These are phyloP conservation scores for Paspalum notatum DNA, from an alignment of 176 grass and related monocot genomes.

Conservation along the genomic window DNA sequence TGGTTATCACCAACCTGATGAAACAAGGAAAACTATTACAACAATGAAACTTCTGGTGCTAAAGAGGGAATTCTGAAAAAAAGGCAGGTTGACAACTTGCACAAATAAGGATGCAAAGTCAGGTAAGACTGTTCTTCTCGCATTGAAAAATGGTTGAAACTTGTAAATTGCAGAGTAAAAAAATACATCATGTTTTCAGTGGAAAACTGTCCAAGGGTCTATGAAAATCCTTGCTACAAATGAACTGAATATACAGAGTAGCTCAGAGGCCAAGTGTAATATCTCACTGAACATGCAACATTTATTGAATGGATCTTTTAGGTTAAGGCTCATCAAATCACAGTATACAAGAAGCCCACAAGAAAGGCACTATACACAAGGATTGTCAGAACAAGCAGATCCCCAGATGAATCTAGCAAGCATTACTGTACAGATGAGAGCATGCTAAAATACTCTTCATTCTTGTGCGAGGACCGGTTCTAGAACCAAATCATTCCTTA, in stretches of 20 bases:
- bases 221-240: neutral
- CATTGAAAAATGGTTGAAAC: neutral
- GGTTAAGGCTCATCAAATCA: slow-evolving; percentile 23
- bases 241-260: neutral
- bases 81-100: too few species aligned
- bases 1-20: slow-evolving; percentile 62
- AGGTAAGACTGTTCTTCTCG: neutral
- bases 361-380: neutral
- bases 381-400: neutral
- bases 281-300: slow-evolving; percentile 25
- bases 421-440: too few species aligned
- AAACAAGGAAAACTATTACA: neutral
- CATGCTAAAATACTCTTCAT: too few species aligned
- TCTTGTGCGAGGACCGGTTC: neutral
- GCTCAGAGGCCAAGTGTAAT: slow-evolving; percentile 13
- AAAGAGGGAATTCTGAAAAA: too few species aligned
- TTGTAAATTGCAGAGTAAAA: neutral
- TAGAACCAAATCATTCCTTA: neutral
- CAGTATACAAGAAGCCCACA: too few species aligned
- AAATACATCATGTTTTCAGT: neutral
- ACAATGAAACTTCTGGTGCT: neutral
- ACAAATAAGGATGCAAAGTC: neutral
- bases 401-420: neutral
- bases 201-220: neutral
- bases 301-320: neutral